Evolutionary conservation across 768 basidiomycete species (phyloP).

Genomic region (Auriscalpium vulgare): DNA sequence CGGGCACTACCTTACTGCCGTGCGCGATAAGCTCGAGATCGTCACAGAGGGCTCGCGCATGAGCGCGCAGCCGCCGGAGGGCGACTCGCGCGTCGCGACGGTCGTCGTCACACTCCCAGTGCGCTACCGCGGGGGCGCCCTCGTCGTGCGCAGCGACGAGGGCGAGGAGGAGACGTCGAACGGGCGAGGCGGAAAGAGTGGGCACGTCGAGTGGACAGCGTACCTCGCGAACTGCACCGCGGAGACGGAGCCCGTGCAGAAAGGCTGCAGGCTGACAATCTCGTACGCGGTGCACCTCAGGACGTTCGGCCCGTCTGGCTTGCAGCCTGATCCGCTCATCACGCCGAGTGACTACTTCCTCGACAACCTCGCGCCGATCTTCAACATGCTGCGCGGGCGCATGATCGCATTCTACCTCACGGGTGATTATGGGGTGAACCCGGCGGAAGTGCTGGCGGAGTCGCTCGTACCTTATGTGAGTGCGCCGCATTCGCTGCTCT

Average conservation of each 20-base stretch:
- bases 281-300: constrained; percentile 67
- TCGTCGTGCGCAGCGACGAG: constrained; percentile 49
- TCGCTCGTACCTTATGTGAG: constrained; percentile 62
- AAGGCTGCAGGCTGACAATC: constrained; percentile 61
- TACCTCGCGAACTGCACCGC: constrained; percentile 69
- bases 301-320: constrained; percentile 49
- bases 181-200: constrained; percentile 51
- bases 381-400: constrained; percentile 64
- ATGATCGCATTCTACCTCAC: constrained; percentile 67
- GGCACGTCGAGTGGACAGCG: constrained; percentile 73
- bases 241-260: constrained; percentile 62
- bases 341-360: constrained; percentile 68
- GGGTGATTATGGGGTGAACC: constrained; percentile 62
- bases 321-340: constrained; percentile 54
- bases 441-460: constrained; percentile 62
- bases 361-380: constrained; percentile 60
- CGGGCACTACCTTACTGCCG: constrained; percentile 62
- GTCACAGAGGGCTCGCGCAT: constrained; percentile 53
- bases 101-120: constrained; percentile 68
- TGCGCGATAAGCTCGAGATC: constrained; percentile 66
- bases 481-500: constrained; percentile 5
- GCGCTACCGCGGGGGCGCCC: constrained; percentile 60
- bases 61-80: constrained; percentile 45
- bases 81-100: constrained; percentile 67
- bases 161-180: constrained; percentile 55